Evolutionary conservation across 768 basidiomycete genomes (phyloP).

Genomic region (Pulveroboletus sp.): DNA sequence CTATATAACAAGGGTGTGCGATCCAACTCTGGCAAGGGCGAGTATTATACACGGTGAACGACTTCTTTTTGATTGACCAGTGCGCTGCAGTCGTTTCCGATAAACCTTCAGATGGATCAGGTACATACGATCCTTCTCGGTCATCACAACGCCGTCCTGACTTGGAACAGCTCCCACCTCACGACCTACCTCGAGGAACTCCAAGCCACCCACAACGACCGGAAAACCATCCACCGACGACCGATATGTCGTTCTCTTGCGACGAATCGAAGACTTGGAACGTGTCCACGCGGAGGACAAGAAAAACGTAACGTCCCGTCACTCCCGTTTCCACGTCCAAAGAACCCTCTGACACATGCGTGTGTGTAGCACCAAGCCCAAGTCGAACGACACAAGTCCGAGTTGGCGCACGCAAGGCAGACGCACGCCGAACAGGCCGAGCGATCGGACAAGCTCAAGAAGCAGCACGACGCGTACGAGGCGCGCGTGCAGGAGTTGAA

Average conservation of each 20-base stretch:
- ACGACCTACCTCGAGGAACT: slow-evolving; percentile 26
- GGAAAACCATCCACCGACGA: slow-evolving; percentile 33
- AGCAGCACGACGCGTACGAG: slow-evolving; percentile 55
- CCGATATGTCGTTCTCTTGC: slow-evolving; percentile 52
- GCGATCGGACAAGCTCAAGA: slow-evolving; percentile 58
- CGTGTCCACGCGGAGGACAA: slow-evolving; percentile 60
- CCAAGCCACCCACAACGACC: slow-evolving; percentile 16
- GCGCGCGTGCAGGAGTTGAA: slow-evolving; percentile 59
- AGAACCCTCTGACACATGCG: not conserved
- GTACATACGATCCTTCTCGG: slow-evolving; percentile 25
- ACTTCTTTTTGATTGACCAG: not conserved
- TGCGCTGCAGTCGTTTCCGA: slow-evolving; percentile 23
- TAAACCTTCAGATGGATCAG: slow-evolving; percentile 38
- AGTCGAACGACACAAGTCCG: slow-evolving; percentile 54
- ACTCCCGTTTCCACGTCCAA: not conserved
- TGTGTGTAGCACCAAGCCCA: slow-evolving; percentile 53
- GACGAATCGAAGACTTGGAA: slow-evolving; percentile 63
- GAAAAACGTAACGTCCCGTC: slow-evolving; percentile 45
- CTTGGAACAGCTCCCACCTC: slow-evolving; percentile 31
- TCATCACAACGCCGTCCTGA: not conserved
- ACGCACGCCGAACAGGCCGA: slow-evolving; percentile 47
- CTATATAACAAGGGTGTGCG: slow-evolving; percentile 49
- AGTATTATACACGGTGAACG: not conserved
- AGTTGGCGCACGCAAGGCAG: slow-evolving; percentile 49
- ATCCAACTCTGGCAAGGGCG: slow-evolving; percentile 14